Conservation (phyloP, 805 yeast genomes). For the Candida ovalis region DNA sequence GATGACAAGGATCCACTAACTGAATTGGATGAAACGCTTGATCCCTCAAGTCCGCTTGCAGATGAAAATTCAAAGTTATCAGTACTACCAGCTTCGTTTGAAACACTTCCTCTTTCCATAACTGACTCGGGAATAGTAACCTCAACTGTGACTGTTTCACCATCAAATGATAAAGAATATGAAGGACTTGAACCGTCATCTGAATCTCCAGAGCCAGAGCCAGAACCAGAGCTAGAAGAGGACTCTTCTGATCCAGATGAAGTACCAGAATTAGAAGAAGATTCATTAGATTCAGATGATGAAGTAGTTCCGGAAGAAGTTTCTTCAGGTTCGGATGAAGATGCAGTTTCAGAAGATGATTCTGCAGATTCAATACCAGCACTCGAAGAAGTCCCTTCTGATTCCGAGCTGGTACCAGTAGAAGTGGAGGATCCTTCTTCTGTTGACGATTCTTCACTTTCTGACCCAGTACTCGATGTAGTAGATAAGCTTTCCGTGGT, state of each 20-base stretch:
- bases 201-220: background rate
- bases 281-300: no score
- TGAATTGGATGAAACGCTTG: background rate
- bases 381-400: background rate
- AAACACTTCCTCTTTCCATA: constrained; percentile 5
- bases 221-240: background rate
- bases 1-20: constrained; percentile 1
- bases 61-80: constrained; percentile 8
- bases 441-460: background rate
- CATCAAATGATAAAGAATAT: constrained; percentile 5
- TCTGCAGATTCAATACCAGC: background rate
- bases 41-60: background rate
- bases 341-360: background rate
- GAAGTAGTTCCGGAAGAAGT: background rate
- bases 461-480: background rate
- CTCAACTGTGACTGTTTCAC: constrained; percentile 4
- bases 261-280: background rate
- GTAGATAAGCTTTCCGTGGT: background rate
- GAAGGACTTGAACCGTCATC: constrained; percentile 5
- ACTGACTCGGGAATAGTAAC: constrained; percentile 8
- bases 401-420: background rate
- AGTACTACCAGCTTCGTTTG: constrained; percentile 4
- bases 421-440: no score
- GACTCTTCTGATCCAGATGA: background rate
- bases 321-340: background rate